These are phyloP conservation scores for Saccharum spontaneum DNA, from an alignment of 176 grass and related monocot genomes.

Conservation along the genomic window DNA sequence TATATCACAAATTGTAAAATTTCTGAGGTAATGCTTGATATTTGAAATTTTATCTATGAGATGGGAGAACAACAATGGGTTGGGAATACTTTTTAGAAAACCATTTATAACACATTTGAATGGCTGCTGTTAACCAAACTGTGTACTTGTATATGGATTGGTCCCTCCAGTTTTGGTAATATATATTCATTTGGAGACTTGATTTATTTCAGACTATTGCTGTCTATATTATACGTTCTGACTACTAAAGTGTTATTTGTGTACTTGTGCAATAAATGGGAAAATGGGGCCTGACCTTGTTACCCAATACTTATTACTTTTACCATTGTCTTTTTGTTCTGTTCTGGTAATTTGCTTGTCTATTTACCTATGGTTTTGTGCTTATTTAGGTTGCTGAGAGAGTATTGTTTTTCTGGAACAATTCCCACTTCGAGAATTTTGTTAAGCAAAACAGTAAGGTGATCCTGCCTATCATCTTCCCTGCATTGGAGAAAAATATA, in stretches of 20 bases:
- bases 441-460: slow-evolving; percentile 46
- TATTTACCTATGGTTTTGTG: neutral
- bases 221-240: neutral
- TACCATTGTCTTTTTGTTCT: neutral
- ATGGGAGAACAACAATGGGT: neutral
- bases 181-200: neutral
- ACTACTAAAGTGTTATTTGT: neutral
- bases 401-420: slow-evolving; percentile 52
- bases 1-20: neutral
- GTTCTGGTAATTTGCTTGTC: neutral
- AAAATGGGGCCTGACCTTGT: neutral
- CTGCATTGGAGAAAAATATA: slow-evolving; percentile 46
- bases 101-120: neutral
- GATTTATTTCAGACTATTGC: neutral
- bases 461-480: slow-evolving; percentile 45
- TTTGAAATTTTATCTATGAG: neutral
- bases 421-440: slow-evolving; percentile 9
- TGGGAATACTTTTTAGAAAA: neutral
- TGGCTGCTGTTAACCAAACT: neutral
- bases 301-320: neutral
- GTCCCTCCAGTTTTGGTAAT: neutral
- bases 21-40: neutral
- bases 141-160: neutral
- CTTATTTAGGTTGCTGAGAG: slow-evolving; percentile 55
- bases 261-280: neutral